Evolutionary conservation across 331 rosid genomes (phyloP), one percentile per base, ranked within the genome.

Genomic region (Telfairia occidentalis): DNA sequence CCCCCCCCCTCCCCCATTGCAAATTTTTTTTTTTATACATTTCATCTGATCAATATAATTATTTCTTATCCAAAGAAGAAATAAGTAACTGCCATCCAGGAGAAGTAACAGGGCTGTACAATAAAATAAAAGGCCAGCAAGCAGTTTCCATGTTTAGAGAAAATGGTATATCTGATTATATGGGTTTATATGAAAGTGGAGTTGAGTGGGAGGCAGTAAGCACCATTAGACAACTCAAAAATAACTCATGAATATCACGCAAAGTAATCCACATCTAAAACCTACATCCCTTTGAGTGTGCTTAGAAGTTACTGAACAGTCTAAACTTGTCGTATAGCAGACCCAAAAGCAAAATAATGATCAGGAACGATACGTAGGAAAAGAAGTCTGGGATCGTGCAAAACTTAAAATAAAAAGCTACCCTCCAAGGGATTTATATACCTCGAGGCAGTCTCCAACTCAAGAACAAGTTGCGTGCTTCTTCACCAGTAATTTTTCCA

Each of bases 361-460:
- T 69, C 11, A 1, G 38, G 38, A 72, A 8, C 75, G 66, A 74
- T 54, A 72, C 65, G 42, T 23, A 21, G 18, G 29, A 71, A 69
- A 24, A 45, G 40, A 52, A 4, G 28, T 4, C 40, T 2, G 24
- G 4, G 19, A 15, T 3, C 18, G 16, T 70, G 42, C 24, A 70
- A 43, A 70, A 29, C 34, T 11, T 28, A 13, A 48, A 71, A 71
- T 32, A 60, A 71, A 46, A 48, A 29, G 15, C 13, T 19, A 78
- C 38, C 43, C 12, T 29, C 78, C 10, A 79, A 84, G 80, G 55
- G 35, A 74, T 64, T 43, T 76, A 73, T 76, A 73, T 85, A 95
- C 99, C 99, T 87, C 96, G 87, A 52, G 97, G 97, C 78, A 95
- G 71, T 80, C 87, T 85, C 99, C 99, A 95, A 86, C 95, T 92